These are phyloP conservation scores for Cyclospora cayetanensis DNA, from an alignment of 169 alveolate genomes.

Conservation along the genomic window DNA sequence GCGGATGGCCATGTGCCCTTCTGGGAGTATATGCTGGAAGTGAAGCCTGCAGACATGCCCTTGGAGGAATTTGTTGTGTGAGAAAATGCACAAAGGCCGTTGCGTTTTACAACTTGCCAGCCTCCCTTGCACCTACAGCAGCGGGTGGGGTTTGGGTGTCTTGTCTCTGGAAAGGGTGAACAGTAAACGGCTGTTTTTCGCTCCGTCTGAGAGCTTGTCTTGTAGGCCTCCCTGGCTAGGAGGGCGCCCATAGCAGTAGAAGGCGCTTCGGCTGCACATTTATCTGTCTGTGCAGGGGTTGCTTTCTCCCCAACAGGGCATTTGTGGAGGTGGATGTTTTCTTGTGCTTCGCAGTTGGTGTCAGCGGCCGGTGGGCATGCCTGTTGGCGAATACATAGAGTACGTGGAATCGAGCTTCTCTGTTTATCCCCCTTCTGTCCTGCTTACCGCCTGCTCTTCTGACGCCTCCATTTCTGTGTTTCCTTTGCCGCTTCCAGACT, in stretches of 20 bases:
- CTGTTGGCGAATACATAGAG: background rate
- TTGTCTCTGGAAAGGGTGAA: background rate
- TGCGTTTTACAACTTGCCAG: background rate
- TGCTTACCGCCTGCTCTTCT: background rate
- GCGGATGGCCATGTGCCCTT: background rate
- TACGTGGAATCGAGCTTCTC: background rate
- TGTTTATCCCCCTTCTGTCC: background rate
- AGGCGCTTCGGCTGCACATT: too few relatives aligned
- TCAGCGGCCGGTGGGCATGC: conserved; percentile 14
- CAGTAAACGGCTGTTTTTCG: background rate
- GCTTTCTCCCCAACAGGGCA: too few relatives aligned
- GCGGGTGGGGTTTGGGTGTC: background rate
- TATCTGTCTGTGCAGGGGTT: too few relatives aligned
- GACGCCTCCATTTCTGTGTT: background rate
- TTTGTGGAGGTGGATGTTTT: too few relatives aligned
- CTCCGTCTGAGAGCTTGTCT: background rate
- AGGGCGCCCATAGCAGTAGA: too few relatives aligned
- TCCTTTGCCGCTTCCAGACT: background rate
- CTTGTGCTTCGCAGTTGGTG: too few relatives aligned
- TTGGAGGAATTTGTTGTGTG: conserved; percentile 41
- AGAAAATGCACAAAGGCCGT: background rate
- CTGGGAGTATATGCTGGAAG: conserved; percentile 26
- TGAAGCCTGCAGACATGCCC: conserved; percentile 38
- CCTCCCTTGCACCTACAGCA: background rate
- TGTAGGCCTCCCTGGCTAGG: too few relatives aligned